Percentiles rank a stretch among this genome's conserved stretches.
Evolutionary conservation across 768 basidiomycete genomes (phyloP).

Genomic region (Agrocybe praecox): DNA sequence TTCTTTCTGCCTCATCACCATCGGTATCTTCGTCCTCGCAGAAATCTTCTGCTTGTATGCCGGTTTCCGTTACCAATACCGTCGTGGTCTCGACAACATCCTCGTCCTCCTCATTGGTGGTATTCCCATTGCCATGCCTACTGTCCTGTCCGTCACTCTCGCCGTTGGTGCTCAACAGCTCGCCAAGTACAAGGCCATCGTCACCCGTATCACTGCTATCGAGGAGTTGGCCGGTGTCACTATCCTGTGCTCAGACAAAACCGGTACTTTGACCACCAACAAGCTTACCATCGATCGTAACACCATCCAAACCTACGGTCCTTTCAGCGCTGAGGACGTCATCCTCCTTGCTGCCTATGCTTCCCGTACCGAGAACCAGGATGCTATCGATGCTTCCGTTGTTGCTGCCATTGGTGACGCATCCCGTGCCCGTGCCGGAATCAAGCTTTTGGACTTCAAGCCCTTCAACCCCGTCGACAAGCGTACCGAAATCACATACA

Average conservation of each 20-base stretch:
- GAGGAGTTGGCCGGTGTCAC: conserved; percentile 98
- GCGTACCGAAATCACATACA: conserved; percentile 98
- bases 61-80: conserved; percentile 88
- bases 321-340: conserved; percentile 87
- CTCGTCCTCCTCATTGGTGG: conserved; percentile 99
- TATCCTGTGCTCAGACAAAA: conserved; percentile 99
- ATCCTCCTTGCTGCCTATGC: conserved; percentile 94
- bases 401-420: conserved; percentile 78
- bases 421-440: conserved; percentile 80
- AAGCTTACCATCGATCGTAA: conserved; percentile 96
- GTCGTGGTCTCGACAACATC: conserved; percentile 95
- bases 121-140: conserved; percentile 99
- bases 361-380: conserved; percentile 98
- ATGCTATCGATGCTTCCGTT: conserved; percentile 92
- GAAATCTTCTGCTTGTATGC: conserved; percentile 96
- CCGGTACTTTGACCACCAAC: conserved; percentile 97
- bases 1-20: conserved; percentile 94
- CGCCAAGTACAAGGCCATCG: conserved; percentile 99
- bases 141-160: conserved; percentile 96
- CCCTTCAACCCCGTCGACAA: conserved; percentile 99
- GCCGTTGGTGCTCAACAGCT: conserved; percentile 99
- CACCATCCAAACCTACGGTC: conserved; percentile 89
- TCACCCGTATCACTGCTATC: conserved; percentile 99
- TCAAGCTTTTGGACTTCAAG: conserved; percentile 98
- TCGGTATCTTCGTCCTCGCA: conserved; percentile 93